Evolutionary conservation across 2,329 filamentous ascomycete genomes (phyloP), one percentile per base, ranked within the genome.

Genomic region (Penicillium rolfsii): DNA sequence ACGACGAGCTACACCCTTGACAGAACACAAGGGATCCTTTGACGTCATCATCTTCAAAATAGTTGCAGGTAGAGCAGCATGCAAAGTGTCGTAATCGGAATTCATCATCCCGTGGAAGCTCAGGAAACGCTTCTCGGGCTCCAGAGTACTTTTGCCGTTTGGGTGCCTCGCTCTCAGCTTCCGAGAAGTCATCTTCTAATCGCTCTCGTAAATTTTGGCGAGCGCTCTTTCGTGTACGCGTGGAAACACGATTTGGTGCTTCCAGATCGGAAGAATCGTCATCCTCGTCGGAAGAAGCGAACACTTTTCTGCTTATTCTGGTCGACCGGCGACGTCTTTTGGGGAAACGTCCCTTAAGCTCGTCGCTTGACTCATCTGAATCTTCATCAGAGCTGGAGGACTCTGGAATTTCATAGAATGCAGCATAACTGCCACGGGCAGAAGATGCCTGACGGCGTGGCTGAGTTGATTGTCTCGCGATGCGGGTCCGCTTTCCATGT

Each of bases 1-100:
- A 97, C 0, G 90, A 84, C 52, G 89, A 82, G 1, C 89, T 92
- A 74, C 95, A 99, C 33, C 95, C 95, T 77, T 99, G 96, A 68
- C 95, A 99, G 71, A 89, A 88, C 36, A 99, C 84, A 26, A 99
- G 80, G 41, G 85, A 81, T 0, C 91, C 92, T 71, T 88, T 89
- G 59, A 81, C 83, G 1, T 78, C 74, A 24, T 83, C 80, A 52
- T 84, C 79, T 8, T 84, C 83, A 16, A 75, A 77, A n/a, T 79
- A 77, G 52, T 78, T 79, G 72, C 95, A 99, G 2, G 87, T 84
- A 66, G 91, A 88, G 74, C 95, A 99, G 7, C 79, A 80, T 43
- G 85, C 80, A 50, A 84, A 85, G 75, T 99, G 95, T 11, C 85
- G 84, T 24, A 82, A 79, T 57, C 84, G 83, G 74, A 99, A 99